Evolutionary conservation across 2,329 filamentous ascomycete genomes (phyloP).

Genomic region (Ophiocordyceps robertsii): DNA sequence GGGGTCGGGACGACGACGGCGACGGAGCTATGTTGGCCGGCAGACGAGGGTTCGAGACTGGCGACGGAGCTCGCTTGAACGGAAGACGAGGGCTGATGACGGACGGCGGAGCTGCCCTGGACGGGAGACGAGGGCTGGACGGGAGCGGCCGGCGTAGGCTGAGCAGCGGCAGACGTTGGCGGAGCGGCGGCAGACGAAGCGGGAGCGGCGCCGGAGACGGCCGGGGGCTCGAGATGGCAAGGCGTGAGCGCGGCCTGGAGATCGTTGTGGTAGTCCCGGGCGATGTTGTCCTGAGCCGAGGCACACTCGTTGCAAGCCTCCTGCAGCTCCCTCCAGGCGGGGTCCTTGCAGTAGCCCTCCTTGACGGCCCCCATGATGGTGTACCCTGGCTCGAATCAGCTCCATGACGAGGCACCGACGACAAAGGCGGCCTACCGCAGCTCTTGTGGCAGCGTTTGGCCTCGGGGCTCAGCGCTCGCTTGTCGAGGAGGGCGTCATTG

Average conservation of each 20-base stretch:
- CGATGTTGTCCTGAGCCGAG: constrained; percentile 18
- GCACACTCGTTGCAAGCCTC: constrained; percentile 31
- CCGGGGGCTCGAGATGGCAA: neutral
- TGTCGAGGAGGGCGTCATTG: constrained; percentile 12
- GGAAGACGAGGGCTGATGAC: too few relatives aligned
- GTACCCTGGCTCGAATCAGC: constrained; percentile 11
- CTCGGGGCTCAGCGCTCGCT: constrained; percentile 25
- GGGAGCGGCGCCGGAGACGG: neutral
- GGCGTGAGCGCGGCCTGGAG: neutral
- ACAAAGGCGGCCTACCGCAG: constrained; percentile 27
- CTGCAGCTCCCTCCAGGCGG: constrained; percentile 26
- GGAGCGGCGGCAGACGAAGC: neutral
- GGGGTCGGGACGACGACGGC: too few relatives aligned
- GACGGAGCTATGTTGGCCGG: too few relatives aligned
- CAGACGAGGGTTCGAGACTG: too few relatives aligned
- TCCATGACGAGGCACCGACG: neutral
- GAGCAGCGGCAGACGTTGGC: neutral
- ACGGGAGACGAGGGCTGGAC: too few relatives aligned
- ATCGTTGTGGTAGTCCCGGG: neutral
- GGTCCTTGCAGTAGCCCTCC: constrained; percentile 17
- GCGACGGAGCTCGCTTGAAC: too few relatives aligned
- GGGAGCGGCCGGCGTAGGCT: neutral
- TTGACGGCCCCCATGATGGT: constrained; percentile 12
- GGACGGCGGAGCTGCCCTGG: too few relatives aligned
- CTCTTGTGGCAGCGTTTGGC: constrained; percentile 34